phyloP scores from a whole-genome alignment of 208 protist genomes.

The Sergeia podlipaevii region DNA sequence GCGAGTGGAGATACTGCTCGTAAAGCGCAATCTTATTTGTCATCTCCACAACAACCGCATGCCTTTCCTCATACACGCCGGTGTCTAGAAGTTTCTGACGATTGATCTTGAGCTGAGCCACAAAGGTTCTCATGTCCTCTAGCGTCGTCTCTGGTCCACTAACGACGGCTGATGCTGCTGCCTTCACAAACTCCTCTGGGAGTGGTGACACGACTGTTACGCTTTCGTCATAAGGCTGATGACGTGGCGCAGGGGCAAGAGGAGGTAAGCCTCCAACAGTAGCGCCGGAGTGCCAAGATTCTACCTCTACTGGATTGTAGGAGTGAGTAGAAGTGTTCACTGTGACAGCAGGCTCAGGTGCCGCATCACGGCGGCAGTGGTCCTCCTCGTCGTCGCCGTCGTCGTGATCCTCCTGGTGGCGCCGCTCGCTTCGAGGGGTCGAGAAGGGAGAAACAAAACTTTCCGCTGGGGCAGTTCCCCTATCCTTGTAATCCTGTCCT shows the following conservation, averaged over 20 bases:
- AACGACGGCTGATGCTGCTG: slow-evolving; percentile 12
- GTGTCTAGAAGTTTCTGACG: slow-evolving; percentile 77
- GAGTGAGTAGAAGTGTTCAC: slow-evolving; percentile 11
- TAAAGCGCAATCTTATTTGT: slow-evolving; percentile 83
- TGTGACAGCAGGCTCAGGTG: no score
- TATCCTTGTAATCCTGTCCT: no score
- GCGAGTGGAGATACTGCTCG: slow-evolving; percentile 52
- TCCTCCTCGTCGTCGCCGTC: slow-evolving; percentile 11
- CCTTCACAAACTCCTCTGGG: slow-evolving; percentile 55
- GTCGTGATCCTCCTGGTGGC: not conserved
- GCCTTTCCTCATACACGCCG: slow-evolving; percentile 63
- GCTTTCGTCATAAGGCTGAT: not conserved
- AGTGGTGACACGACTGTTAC: slow-evolving; percentile 16
- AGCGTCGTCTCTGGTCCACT: slow-evolving; percentile 25
- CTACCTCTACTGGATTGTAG: slow-evolving; percentile 34
- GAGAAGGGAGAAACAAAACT: no score
- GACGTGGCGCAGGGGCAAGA: slow-evolving; percentile 4
- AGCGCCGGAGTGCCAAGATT: slow-evolving; percentile 18
- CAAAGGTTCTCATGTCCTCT: slow-evolving; percentile 73
- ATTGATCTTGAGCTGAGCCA: slow-evolving; percentile 75
- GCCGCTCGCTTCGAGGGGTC: not conserved
- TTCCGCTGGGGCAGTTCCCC: no score
- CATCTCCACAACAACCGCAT: slow-evolving; percentile 77
- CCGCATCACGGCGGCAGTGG: not conserved
- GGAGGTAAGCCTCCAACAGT: slow-evolving; percentile 9